These are phyloP conservation scores for Ophiorrhiza pumila DNA, from an alignment of 257 asterid genomes.

Conservation along the genomic window DNA sequence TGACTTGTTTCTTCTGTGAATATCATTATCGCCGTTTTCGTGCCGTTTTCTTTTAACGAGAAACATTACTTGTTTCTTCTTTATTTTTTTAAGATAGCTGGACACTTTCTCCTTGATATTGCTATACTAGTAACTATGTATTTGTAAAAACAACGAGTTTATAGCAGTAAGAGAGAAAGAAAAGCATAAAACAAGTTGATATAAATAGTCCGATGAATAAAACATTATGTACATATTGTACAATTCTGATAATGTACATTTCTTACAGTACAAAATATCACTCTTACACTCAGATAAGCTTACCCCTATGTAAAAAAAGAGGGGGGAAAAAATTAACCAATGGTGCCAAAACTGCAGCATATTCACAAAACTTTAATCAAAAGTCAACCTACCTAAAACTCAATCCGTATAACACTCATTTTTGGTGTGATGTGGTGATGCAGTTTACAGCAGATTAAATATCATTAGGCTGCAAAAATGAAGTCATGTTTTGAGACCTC, in stretches of 20 bases:
- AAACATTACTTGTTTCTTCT: too few species aligned
- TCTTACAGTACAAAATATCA: conserved; percentile 25
- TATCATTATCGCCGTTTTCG: too few species aligned
- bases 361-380: conserved; percentile 28
- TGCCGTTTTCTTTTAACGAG: too few species aligned
- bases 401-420: conserved; percentile 9
- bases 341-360: conserved; percentile 35
- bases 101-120: too few species aligned
- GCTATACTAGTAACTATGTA: too few species aligned
- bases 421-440: not conserved
- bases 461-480: not conserved
- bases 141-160: too few species aligned
- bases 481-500: conserved; percentile 1
- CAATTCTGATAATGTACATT: conserved; percentile 34
- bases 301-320: conserved; percentile 26
- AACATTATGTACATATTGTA: conserved; percentile 39
- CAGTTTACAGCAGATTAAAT: conserved; percentile 5
- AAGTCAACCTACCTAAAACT: conserved; percentile 23
- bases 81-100: too few species aligned
- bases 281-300: conserved; percentile 23
- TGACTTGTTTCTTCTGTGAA: too few species aligned
- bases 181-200: too few species aligned
- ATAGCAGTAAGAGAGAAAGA: too few species aligned
- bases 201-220: not conserved
- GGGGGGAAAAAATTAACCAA: conserved; percentile 34